Evolutionary conservation across 2,329 filamentous ascomycete genomes (phyloP).

Genomic region (Xylaria sp.): DNA sequence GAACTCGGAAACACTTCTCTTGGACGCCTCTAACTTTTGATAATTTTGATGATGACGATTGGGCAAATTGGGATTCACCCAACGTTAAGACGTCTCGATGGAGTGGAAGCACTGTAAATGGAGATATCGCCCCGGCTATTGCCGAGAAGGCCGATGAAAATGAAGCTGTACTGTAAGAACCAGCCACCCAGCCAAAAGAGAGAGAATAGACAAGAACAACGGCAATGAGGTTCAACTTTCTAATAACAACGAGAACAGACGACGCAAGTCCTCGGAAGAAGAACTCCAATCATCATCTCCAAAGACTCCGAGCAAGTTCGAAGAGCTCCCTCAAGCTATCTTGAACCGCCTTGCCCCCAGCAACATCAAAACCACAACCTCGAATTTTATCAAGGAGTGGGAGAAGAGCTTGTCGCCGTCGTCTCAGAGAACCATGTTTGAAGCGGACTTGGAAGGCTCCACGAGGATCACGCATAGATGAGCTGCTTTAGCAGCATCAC

Average conservation of each 20-base stretch:
- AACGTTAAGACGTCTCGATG: conserved; percentile 67
- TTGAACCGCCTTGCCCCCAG: conserved; percentile 78
- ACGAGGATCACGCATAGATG: conserved; percentile 30
- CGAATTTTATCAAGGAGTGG: conserved; percentile 89
- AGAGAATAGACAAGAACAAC: conserved; percentile 2
- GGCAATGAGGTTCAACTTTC: conserved; percentile 30
- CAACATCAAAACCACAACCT: conserved; percentile 84
- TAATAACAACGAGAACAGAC: conserved; percentile 45
- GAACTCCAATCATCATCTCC: conserved; percentile 45
- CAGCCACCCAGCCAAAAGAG: conserved; percentile 27
- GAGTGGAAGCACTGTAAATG: conserved; percentile 70
- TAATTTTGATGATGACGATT: conserved; percentile 69
- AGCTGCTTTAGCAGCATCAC: background rate
- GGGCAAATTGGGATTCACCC: conserved; percentile 72
- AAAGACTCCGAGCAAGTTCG: conserved; percentile 57
- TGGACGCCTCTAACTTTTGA: conserved; percentile 70
- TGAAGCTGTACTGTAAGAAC: conserved; percentile 61
- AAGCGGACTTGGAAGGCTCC: conserved; percentile 30
- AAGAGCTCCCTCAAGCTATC: conserved; percentile 73
- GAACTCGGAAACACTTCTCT: conserved; percentile 65
- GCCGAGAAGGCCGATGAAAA: conserved; percentile 62
- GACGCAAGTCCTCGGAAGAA: conserved; percentile 46
- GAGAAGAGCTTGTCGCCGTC: conserved; percentile 78
- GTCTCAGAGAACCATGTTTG: conserved; percentile 44
- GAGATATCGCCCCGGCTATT: conserved; percentile 58